Evolutionary conservation across 2,329 filamentous ascomycete species (phyloP).

Genomic region (Thermochaetoides dissita): DNA sequence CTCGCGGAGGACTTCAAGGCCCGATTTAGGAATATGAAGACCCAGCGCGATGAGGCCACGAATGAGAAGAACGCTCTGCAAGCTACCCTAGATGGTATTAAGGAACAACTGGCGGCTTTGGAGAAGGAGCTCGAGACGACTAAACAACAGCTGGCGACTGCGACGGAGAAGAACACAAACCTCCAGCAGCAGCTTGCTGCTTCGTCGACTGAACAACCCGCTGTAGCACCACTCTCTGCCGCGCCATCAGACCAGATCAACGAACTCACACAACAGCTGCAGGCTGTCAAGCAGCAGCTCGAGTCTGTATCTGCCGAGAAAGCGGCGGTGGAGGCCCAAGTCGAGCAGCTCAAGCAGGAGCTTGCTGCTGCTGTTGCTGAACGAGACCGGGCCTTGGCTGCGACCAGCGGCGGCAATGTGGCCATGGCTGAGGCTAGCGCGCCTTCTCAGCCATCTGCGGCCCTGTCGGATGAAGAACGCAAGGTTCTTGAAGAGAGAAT

Average conservation of each 20-base stretch:
- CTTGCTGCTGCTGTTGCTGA: conserved; percentile 49
- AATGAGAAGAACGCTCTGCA: conserved; percentile 39
- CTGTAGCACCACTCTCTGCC: conserved; percentile 19
- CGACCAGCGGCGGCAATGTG: conserved; percentile 17
- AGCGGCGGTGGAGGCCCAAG: conserved; percentile 49
- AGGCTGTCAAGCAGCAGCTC: conserved; percentile 38
- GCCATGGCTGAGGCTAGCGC: conserved; percentile 18
- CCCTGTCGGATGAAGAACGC: conserved; percentile 42
- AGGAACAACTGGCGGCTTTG: conserved; percentile 23
- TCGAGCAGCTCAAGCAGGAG: conserved; percentile 40
- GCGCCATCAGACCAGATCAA: conserved; percentile 26
- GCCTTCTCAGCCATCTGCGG: conserved; percentile 14
- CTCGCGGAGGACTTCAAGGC: conserved; percentile 50
- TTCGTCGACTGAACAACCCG: conserved; percentile 17
- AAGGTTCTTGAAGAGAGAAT: conserved; percentile 50
- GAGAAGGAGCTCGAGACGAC: conserved; percentile 42
- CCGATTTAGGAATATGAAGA: conserved; percentile 39
- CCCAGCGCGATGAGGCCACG: conserved; percentile 38
- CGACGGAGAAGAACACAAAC: conserved; percentile 24
- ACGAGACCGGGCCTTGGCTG: conserved; percentile 43
- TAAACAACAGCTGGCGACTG: conserved; percentile 21
- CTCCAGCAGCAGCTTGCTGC: conserved; percentile 27
- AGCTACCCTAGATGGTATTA: conserved; percentile 32
- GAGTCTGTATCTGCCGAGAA: conserved; percentile 54
- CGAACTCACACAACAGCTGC: conserved; percentile 17